phyloP scores from a whole-genome alignment of 2,329 filamentous ascomycete species.

The Venturia pyrina region DNA sequence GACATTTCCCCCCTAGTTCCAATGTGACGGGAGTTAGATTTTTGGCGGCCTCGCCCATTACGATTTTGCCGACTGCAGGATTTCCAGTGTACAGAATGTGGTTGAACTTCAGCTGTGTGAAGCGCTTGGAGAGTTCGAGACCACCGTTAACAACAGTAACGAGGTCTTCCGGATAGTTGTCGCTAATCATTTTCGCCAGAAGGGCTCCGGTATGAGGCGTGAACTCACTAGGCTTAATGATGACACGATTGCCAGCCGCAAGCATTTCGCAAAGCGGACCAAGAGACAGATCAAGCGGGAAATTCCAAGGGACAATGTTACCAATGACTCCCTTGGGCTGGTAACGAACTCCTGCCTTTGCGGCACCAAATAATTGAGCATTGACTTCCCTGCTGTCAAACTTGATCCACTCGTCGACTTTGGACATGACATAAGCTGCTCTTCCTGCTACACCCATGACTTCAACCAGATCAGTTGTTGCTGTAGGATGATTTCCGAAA shows the following conservation, averaged over 20 bases:
- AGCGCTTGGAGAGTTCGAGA: constrained; percentile 11
- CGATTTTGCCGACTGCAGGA: constrained; percentile 26
- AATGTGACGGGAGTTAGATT: constrained; percentile 36
- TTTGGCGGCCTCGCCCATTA: constrained; percentile 30
- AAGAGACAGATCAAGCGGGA: constrained; percentile 11
- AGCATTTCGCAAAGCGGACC: constrained; percentile 11
- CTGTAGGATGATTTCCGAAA: constrained; percentile 6
- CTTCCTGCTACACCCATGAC: constrained; percentile 11
- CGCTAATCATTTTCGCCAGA: constrained; percentile 10
- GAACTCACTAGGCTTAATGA: constrained; percentile 11
- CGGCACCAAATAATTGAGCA: constrained; percentile 3
- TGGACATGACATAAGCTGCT: constrained; percentile 10
- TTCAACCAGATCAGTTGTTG: constrained; percentile 8
- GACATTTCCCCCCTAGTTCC: constrained; percentile 40
- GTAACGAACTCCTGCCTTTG: constrained; percentile 9
- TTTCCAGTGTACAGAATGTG: constrained; percentile 33
- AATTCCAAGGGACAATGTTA: constrained; percentile 11
- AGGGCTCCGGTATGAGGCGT: constrained; percentile 9
- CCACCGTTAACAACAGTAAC: constrained; percentile 11
- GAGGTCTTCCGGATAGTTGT: constrained; percentile 8
- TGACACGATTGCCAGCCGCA: constrained; percentile 11
- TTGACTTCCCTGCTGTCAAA: constrained; percentile 9
- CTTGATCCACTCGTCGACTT: constrained; percentile 11
- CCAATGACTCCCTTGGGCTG: constrained; percentile 10
- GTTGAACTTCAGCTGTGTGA: constrained; percentile 11